Percentiles rank a stretch among this genome's conserved stretches.
phyloP scores from a whole-genome alignment of 2,329 filamentous ascomycete species.

The Diplodia scrobiculata region DNA sequence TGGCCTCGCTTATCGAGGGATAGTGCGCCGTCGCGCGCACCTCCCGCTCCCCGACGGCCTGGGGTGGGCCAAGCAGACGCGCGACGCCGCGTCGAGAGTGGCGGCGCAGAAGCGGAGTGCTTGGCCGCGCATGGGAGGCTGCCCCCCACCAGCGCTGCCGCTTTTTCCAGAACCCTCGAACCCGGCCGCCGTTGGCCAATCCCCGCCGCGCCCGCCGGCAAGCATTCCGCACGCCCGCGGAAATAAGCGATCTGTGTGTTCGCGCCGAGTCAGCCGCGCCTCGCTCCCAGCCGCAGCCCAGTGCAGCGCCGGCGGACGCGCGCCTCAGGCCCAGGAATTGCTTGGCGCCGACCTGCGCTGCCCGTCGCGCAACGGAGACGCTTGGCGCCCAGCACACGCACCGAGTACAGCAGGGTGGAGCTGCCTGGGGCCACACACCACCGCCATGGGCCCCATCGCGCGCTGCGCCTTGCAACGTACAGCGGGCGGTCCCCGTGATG shows the following conservation, averaged over 20 bases:
- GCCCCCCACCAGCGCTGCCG: conserved; percentile 16
- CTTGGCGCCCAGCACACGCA: conserved; percentile 16
- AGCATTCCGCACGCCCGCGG: conserved; percentile 13
- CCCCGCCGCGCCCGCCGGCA: not conserved
- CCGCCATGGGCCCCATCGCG: conserved; percentile 6
- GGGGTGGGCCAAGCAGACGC: conserved; percentile 17
- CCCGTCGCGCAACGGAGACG: conserved; percentile 7
- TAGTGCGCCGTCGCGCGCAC: conserved; percentile 18
- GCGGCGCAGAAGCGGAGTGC: conserved; percentile 21
- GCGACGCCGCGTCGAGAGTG: conserved; percentile 4
- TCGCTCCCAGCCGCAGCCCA: conserved; percentile 12
- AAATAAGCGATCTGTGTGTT: conserved; percentile 27
- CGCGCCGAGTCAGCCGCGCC: conserved; percentile 17
- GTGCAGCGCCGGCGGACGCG: conserved; percentile 10
- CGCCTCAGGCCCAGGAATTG: conserved; percentile 1
- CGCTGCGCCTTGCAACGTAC: conserved; percentile 24
- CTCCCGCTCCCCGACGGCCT: conserved; percentile 24
- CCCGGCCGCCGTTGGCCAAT: conserved; percentile 17
- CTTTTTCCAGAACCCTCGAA: conserved; percentile 25
- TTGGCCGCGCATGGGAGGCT: conserved; percentile 21
- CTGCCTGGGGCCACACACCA: conserved; percentile 14
- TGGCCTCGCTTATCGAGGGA: conserved; percentile 27
- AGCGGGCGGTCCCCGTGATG: conserved; percentile 19
- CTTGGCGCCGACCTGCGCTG: conserved; percentile 7
- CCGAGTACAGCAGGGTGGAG: conserved; percentile 20